Evolutionary conservation across 129 eudicot species (phyloP), one percentile per base, ranked within the genome.

Genomic region (Rutidosis leptorrhynchoides): DNA sequence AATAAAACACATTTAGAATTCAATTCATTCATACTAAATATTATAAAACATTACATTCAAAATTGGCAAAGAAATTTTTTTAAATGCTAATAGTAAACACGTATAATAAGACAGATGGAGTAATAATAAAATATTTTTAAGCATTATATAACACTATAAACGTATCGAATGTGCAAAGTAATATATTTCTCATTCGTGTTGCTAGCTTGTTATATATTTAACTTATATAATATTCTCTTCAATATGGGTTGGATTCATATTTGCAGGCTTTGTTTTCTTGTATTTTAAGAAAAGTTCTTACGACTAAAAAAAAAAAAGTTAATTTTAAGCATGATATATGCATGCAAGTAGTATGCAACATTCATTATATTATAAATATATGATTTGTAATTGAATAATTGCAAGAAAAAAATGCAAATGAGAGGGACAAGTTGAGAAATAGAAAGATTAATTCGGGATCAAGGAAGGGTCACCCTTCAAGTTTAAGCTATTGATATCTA

Each of bases 401-500:
- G 42, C 33, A 70, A 65, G 16, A 54, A 23, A 54, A 53, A 58
- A 26, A 56, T 51, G 58, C 28, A 52, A 52, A 35, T 56, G 67
- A 21, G 73, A 64, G 77, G 69, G 73, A 55, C 69, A 72, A 24
- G 45, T 29, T 48, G 72, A 55, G 66, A 53, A 71, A 71, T 48
- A 71, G 69, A 30, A 69, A 70, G 74, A 77, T 77, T n/a, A n/a
- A n/a, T n/a, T 77, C 67, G 57, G 64, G 56, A 71, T 77, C 72
- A 77, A 71, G 78, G 78, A 71, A 77, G 73, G 77, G 16, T 58
- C 77, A 77, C 23, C 48, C 82, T 71, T 76, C 56, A 77, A 28
- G 17, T 67, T 71, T 19, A 71, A 71, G 68, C 28, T 71, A 77
- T 57, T 58, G 69, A 58, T 58, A 49, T 27, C 7, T 65, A 71